These are phyloP conservation scores for Bryoglossum gracile DNA, from an alignment of 495 filamentous ascomycete genomes.

Conservation along the genomic window DNA sequence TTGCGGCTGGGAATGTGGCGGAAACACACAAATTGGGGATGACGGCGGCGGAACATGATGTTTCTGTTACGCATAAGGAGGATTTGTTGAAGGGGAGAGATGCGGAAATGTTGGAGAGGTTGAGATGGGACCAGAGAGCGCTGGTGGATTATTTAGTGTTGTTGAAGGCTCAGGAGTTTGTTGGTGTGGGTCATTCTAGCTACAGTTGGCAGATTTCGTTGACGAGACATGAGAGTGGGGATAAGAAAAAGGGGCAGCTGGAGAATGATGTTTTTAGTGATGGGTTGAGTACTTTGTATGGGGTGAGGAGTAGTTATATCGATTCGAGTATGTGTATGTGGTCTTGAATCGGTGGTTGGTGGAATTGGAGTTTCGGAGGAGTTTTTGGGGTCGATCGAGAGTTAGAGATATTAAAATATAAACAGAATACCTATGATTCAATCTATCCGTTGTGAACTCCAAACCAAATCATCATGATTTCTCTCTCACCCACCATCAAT, in stretches of 20 bases:
- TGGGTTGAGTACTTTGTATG: slow-evolving; percentile 22
- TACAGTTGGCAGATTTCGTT: slow-evolving; percentile 20
- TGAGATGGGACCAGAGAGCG: slow-evolving; percentile 21
- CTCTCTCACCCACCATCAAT: no score
- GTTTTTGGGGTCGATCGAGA: no score
- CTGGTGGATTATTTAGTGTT: slow-evolving; percentile 23
- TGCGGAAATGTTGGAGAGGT: slow-evolving; percentile 9
- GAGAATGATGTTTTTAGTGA: slow-evolving; percentile 12
- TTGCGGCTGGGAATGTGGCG: slow-evolving; percentile 13
- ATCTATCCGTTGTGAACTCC: no score
- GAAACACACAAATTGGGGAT: slow-evolving; percentile 11
- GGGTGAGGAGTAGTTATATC: slow-evolving; percentile 14
- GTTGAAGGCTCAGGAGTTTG: slow-evolving; percentile 19
- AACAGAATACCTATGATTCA: no score
- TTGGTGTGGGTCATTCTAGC: slow-evolving; percentile 16
- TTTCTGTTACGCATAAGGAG: slow-evolving; percentile 19
- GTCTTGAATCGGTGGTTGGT: slow-evolving; percentile 7
- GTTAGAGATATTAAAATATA: no score
- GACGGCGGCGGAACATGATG: slow-evolving; percentile 5
- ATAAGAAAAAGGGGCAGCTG: slow-evolving; percentile 5
- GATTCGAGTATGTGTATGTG: slow-evolving; percentile 22
- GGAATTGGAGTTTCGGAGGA: background rate
- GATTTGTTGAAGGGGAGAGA: slow-evolving; percentile 19
- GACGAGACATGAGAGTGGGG: slow-evolving; percentile 16
- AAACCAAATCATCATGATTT: no score